Evolutionary conservation across 2,329 filamentous ascomycete genomes (phyloP).

Genomic region (Davidsoniella australis): DNA sequence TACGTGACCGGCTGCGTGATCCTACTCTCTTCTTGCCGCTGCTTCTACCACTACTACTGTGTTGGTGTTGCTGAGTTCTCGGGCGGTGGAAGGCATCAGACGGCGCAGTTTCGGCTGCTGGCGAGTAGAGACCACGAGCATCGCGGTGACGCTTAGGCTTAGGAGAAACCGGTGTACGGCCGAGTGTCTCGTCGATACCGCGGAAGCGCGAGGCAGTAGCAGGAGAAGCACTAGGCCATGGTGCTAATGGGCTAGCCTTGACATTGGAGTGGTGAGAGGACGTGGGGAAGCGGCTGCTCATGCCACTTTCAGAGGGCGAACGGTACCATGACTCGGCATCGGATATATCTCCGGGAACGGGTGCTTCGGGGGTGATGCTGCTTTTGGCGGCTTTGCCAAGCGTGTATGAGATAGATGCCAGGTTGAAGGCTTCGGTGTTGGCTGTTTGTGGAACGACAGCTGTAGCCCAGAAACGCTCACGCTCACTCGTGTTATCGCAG

Average conservation of each 20-base stretch:
- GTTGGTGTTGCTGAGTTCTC: background rate
- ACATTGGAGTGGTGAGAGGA: background rate
- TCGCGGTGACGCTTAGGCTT: background rate
- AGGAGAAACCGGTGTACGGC: background rate
- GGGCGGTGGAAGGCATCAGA: background rate
- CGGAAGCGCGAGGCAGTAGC: background rate
- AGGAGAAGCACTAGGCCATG: background rate
- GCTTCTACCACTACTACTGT: background rate
- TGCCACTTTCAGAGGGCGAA: background rate
- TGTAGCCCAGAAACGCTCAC: conserved; percentile 9
- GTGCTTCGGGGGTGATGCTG: conserved; percentile 5
- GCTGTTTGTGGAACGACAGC: conserved; percentile 11
- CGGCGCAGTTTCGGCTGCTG: background rate
- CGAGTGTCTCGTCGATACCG: background rate
- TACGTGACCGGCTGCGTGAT: no score
- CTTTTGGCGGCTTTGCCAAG: conserved; percentile 9
- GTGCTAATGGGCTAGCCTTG: no score
- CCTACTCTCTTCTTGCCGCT: background rate
- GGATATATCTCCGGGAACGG: background rate
- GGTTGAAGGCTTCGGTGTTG: conserved; percentile 12
- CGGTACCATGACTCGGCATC: conserved; percentile 10
- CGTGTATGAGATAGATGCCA: conserved; percentile 11
- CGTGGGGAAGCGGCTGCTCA: background rate
- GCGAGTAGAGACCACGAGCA: background rate
- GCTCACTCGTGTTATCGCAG: no score